These are phyloP conservation scores for Polyporus arcularius DNA, from an alignment of 768 basidiomycete species.

Conservation along the genomic window DNA sequence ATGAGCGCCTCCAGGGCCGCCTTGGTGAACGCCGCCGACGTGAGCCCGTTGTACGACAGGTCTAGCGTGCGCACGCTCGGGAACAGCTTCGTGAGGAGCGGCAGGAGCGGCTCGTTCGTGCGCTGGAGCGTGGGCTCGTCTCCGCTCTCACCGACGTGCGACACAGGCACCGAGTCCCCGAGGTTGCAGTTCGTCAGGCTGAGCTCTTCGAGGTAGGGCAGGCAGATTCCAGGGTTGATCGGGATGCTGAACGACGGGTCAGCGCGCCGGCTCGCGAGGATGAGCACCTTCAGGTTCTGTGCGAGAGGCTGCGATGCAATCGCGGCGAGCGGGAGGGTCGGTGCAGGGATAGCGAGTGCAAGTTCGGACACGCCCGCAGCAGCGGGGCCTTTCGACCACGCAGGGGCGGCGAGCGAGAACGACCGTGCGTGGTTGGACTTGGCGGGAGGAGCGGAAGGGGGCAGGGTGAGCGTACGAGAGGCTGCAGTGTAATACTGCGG, in stretches of 20 bases:
- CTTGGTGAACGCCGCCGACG: conserved; percentile 50
- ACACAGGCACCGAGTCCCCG: conserved; percentile 55
- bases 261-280: conserved; percentile 63
- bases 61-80: conserved; percentile 70
- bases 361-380: conserved; percentile 20
- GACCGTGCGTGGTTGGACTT: conserved; percentile 59
- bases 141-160: conserved; percentile 28
- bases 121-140: conserved; percentile 40
- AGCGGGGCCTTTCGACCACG: conserved; percentile 6
- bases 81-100: conserved; percentile 64
- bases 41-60: conserved; percentile 73
- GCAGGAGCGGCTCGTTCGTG: conserved; percentile 55
- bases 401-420: conserved; percentile 52
- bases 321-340: conserved; percentile 65
- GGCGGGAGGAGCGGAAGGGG: conserved; percentile 56
- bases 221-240: conserved; percentile 35
- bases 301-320: conserved; percentile 65
- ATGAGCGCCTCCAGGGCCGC: conserved; percentile 53
- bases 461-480: conserved; percentile 64
- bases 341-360: conserved; percentile 57
- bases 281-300: conserved; percentile 54
- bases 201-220: conserved; percentile 76
- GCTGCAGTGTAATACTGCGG: conserved; percentile 60
- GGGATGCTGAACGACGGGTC: conserved; percentile 68
- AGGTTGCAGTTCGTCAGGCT: conserved; percentile 74